A percentile compares a stretch with the other conserved stretches of the same genome.
These are phyloP conservation scores for Phyllosticta capitalensis DNA, from an alignment of 2,329 filamentous ascomycete genomes.

Conservation along the genomic window DNA sequence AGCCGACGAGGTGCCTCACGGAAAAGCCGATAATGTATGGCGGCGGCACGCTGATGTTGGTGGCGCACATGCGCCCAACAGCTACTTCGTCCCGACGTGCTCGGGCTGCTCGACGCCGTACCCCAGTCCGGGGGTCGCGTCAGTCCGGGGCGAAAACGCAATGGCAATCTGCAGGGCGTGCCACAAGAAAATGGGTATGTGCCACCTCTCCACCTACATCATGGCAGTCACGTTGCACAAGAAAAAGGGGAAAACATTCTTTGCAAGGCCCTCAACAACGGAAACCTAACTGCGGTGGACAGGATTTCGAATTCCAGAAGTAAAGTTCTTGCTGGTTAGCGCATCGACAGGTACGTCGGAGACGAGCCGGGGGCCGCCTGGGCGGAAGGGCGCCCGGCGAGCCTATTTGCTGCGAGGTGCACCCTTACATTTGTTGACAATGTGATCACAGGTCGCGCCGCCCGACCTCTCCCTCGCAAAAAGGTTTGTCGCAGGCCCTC, in stretches of 20 bases:
- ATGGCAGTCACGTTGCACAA: neutral
- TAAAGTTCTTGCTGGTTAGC: conserved; percentile 67
- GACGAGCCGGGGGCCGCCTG: neutral
- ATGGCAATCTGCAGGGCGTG: conserved; percentile 71
- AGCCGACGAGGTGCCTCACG: neutral
- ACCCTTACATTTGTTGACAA: conserved; percentile 1
- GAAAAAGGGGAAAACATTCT: neutral
- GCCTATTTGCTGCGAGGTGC: conserved; percentile 7
- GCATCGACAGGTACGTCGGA: conserved; percentile 29
- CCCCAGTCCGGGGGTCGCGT: conserved; percentile 53
- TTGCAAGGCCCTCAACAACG: neutral
- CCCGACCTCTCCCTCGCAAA: conserved; percentile 11
- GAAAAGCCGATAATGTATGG: neutral
- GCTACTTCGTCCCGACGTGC: conserved; percentile 71
- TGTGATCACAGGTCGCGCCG: conserved; percentile 13
- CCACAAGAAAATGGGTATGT: conserved; percentile 62
- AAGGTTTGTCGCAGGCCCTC: conserved; percentile 8
- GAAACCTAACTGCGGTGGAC: neutral
- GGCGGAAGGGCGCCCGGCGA: conserved; percentile 4
- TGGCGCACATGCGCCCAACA: conserved; percentile 27
- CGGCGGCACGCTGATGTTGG: neutral
- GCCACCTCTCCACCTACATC: neutral
- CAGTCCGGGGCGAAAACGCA: conserved; percentile 63
- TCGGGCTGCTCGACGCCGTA: conserved; percentile 62
- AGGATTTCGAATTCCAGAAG: conserved; percentile 65